phyloP scores from a whole-genome alignment of 768 basidiomycete species.

The Suillus luteus region DNA sequence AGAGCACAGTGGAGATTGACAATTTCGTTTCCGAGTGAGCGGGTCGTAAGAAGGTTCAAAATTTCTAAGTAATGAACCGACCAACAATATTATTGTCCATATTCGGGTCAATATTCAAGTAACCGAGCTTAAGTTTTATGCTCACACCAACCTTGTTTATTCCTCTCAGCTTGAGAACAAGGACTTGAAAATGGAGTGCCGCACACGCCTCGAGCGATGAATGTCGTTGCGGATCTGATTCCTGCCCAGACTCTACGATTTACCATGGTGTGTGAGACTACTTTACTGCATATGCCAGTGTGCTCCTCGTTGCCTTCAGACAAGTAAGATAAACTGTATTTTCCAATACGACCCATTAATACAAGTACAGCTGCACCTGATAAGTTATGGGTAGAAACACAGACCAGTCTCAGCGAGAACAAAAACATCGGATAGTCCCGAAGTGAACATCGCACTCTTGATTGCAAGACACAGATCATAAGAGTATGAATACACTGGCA shows the following conservation, averaged over 20 bases:
- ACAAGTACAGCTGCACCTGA: not conserved
- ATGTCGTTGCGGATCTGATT: not conserved
- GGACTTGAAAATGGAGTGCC: not conserved
- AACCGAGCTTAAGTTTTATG: not conserved
- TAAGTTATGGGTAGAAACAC: not conserved
- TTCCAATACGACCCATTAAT: not conserved
- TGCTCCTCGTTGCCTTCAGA: not conserved
- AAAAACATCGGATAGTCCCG: not conserved
- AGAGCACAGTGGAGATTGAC: not conserved
- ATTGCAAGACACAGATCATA: not conserved
- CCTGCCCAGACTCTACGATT: not conserved
- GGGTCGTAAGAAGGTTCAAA: not conserved
- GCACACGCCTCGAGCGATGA: not conserved
- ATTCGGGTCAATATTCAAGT: conserved; percentile 9
- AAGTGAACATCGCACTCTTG: not conserved
- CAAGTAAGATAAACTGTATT: not conserved
- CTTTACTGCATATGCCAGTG: not conserved
- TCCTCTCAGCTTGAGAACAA: not conserved
- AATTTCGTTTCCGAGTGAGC: not conserved
- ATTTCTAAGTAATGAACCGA: conserved; percentile 9
- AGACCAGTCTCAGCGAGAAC: not conserved
- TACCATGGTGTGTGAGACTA: not conserved
- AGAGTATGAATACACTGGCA: not conserved
- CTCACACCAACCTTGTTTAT: not conserved
- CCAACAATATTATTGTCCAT: not conserved